A percentile compares a stretch with the other conserved stretches of the same genome.
phyloP scores from a whole-genome alignment of 371 early-diverging fungal species.

The Umbelopsis sp. region DNA sequence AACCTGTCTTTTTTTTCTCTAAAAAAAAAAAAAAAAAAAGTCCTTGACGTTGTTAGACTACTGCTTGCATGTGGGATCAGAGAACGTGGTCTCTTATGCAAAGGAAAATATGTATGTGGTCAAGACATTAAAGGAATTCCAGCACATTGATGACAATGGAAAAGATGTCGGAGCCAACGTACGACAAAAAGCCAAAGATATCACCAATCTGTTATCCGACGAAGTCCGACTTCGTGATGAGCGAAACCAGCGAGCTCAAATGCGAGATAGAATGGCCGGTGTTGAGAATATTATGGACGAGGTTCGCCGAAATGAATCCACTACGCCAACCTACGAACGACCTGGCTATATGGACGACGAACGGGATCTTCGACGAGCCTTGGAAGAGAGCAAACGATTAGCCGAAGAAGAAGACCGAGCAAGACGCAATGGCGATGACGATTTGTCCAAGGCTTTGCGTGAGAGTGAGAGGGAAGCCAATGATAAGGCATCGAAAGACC shows the following conservation, averaged over 20 bases:
- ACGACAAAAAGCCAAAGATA: slow-evolving; percentile 91
- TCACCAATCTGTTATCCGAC: slow-evolving; percentile 82
- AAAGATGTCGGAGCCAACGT: slow-evolving; percentile 91
- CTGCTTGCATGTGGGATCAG: slow-evolving; percentile 82
- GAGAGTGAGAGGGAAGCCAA: slow-evolving; percentile 29
- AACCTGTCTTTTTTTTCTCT: neutral
- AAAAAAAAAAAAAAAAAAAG: slow-evolving; percentile 22
- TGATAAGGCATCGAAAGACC: slow-evolving; percentile 27
- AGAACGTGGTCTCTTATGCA: slow-evolving; percentile 85
- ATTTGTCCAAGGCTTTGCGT: slow-evolving; percentile 32
- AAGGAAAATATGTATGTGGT: slow-evolving; percentile 90
- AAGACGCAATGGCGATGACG: slow-evolving; percentile 40
- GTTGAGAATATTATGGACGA: slow-evolving; percentile 46
- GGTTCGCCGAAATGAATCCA: neutral
- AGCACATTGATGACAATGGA: slow-evolving; percentile 90
- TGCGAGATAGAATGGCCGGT: slow-evolving; percentile 67
- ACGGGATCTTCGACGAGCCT: slow-evolving; percentile 76
- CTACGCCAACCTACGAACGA: slow-evolving; percentile 36
- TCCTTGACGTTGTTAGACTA: slow-evolving; percentile 70
- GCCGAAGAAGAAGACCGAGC: slow-evolving; percentile 62
- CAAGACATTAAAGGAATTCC: slow-evolving; percentile 95
- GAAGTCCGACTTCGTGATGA: slow-evolving; percentile 79
- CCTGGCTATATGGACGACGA: slow-evolving; percentile 77
- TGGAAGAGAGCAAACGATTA: slow-evolving; percentile 81
- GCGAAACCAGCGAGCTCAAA: slow-evolving; percentile 65